Percentiles rank a stretch among this genome's conserved stretches.
Conservation (phyloP, 1,284 basidiomycete genomes). For the Trichosporon asahii region DNA sequence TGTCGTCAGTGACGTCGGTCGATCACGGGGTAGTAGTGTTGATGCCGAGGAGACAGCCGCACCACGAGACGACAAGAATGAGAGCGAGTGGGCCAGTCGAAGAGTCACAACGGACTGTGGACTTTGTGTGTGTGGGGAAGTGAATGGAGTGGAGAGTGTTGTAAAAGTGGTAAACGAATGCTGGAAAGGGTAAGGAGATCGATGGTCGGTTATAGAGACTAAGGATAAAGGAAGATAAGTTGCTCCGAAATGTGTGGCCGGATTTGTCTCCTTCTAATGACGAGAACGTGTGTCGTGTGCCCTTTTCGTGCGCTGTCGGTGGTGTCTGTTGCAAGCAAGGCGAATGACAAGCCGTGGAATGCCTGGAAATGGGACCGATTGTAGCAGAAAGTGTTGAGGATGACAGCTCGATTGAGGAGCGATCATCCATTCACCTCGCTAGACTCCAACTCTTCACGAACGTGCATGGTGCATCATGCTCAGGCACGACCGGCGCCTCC, state of each 20-base stretch:
- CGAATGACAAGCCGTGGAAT: neutral
- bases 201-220: neutral
- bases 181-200: neutral
- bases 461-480: slow-evolving; percentile 2
- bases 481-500: slow-evolving; percentile 9
- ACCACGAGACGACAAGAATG: neutral
- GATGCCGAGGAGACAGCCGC: neutral
- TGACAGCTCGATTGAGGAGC: neutral
- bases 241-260: neutral
- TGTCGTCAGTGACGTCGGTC: slow-evolving; percentile 6
- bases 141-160: neutral
- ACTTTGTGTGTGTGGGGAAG: neutral
- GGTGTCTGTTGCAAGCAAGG: neutral
- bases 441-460: neutral
- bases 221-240: neutral
- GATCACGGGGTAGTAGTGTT: neutral
- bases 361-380: neutral
- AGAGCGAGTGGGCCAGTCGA: neutral
- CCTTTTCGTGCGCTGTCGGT: neutral
- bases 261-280: neutral
- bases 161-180: neutral
- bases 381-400: neutral
- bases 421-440: slow-evolving; percentile 5
- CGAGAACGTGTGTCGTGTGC: slow-evolving; percentile 10
- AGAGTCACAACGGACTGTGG: neutral